Percentiles rank a stretch among this genome's conserved stretches.
phyloP scores from a whole-genome alignment of 163 green algal species.

The Trebouxiophyceae sp. region DNA sequence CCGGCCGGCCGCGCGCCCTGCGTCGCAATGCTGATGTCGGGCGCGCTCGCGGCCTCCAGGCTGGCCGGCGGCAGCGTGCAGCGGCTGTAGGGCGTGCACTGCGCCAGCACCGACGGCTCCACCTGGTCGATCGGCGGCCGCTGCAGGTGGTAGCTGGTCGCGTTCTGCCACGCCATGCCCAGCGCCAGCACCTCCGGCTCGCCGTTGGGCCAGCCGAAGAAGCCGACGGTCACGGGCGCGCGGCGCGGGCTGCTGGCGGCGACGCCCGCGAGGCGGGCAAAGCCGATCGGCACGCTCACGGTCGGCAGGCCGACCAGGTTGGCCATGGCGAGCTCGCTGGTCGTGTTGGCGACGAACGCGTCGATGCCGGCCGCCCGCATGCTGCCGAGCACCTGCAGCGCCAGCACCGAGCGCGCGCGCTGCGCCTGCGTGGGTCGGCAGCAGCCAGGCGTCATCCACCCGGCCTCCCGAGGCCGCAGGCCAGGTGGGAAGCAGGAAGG shows the following conservation, averaged over 20 bases:
- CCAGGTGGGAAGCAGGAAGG: constrained; percentile 2
- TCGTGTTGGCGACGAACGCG: constrained; percentile 8
- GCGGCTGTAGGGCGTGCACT: constrained; percentile 8
- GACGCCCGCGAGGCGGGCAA: neutral
- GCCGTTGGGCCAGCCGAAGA: neutral
- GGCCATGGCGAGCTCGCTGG: constrained; percentile 4
- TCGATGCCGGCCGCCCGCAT: constrained; percentile 4
- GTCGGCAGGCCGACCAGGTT: constrained; percentile 4
- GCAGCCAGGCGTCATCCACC: neutral
- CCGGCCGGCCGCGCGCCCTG: too few species aligned
- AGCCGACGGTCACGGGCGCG: neutral
- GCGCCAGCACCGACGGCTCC: constrained; percentile 2
- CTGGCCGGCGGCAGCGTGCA: constrained; percentile 1
- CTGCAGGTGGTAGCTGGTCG: constrained; percentile 3
- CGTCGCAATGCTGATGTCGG: neutral
- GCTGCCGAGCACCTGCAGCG: neutral
- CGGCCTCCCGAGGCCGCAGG: neutral
- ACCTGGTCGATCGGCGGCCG: constrained; percentile 7
- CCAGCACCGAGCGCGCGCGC: constrained; percentile 1
- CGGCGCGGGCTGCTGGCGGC: neutral
- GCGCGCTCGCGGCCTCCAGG: neutral
- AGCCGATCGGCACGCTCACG: neutral
- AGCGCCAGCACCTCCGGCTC: constrained; percentile 6
- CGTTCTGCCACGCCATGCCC: constrained; percentile 7
- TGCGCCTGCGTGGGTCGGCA: constrained; percentile 7